Evolutionary conservation across 1,139 yeast genomes (phyloP), one percentile per base, ranked within the genome.

Genomic region (Yamadazyma siamensis): DNA sequence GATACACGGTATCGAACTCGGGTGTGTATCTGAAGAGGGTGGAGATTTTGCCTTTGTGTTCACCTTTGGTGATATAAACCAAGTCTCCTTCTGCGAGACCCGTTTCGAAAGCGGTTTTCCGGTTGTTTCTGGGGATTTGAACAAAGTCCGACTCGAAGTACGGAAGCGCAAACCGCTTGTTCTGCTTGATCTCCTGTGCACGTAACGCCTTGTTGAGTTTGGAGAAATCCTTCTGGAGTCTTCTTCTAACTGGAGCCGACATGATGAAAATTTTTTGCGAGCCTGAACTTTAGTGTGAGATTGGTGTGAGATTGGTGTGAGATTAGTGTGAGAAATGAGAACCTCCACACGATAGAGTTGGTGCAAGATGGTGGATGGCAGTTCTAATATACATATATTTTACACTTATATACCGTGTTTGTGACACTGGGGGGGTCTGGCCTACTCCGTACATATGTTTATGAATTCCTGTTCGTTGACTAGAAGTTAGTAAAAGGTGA

Each of bases 391-490:
- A n/a, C n/a, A n/a, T n/a, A n/a, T n/a, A n/a, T n/a, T n/a, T n/a
- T n/a, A n/a, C n/a, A n/a, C n/a, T n/a, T n/a, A n/a, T n/a, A n/a
- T n/a, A n/a, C n/a, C n/a, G n/a, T n/a, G n/a, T n/a, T n/a, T n/a
- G n/a, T n/a, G n/a, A n/a, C n/a, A n/a, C n/a, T n/a, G n/a, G n/a
- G n/a, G n/a, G n/a, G n/a, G n/a, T n/a, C n/a, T n/a, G n/a, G n/a
- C 15, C 29, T 35, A 71, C 42, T 87, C 95, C 16, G 87, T 79
- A 54, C 96, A 87, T 28, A 89, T 87, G 39, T 85, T 83, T 39
- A 87, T 85, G 56, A 91, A 94, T 62, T 94, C 99, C 41, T 87
- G 91, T 50, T 86, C 94, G 47, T 82, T 83, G 46, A 94, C 74
- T 68, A 41, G 15, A 39, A 16, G 43, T 38, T 41, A 41, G 37